Percentiles rank a stretch among this genome's conserved stretches.
Conservation (phyloP, 208 protist genomes). For the Herpetomonas tarakana region DNA sequence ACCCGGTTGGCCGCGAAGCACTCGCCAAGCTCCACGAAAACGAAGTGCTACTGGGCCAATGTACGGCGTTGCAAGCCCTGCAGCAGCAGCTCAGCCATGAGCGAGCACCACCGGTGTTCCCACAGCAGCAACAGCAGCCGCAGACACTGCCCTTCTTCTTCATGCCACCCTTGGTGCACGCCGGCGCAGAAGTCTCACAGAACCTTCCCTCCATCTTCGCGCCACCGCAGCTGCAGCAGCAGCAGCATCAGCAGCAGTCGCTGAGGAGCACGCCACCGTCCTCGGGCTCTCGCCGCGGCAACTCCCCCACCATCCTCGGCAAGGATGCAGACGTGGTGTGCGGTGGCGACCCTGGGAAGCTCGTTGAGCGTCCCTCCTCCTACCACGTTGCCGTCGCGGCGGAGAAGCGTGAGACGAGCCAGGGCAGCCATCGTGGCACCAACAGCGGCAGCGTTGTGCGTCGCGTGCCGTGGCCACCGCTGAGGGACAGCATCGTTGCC, state of each 20-base stretch:
- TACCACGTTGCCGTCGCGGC: too few species aligned
- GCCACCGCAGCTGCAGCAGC: not conserved
- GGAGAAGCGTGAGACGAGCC: too few species aligned
- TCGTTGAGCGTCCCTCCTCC: too few species aligned
- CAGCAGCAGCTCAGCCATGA: slow-evolving; percentile 1
- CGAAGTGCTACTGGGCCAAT: not conserved
- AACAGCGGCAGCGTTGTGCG: too few species aligned
- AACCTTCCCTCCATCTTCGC: slow-evolving; percentile 4
- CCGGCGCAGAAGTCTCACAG: not conserved
- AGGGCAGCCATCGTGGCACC: too few species aligned
- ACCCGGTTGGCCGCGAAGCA: not conserved
- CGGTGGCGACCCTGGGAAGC: too few species aligned
- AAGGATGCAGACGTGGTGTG: too few species aligned
- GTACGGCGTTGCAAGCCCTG: not conserved
- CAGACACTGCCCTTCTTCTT: too few species aligned
- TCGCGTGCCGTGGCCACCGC: slow-evolving; percentile 21
- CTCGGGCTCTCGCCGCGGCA: not conserved
- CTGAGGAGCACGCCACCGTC: not conserved
- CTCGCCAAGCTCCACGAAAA: not conserved
- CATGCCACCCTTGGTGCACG: too few species aligned
- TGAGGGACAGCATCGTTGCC: slow-evolving; percentile 42
- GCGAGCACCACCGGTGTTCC: too few species aligned
- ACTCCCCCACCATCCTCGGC: not conserved
- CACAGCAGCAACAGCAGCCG: too few species aligned
- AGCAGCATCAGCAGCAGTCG: not conserved